Base-by-base conservation (phyloP, 164 flowering plant species). In the Nymphaea colorata region DNA sequence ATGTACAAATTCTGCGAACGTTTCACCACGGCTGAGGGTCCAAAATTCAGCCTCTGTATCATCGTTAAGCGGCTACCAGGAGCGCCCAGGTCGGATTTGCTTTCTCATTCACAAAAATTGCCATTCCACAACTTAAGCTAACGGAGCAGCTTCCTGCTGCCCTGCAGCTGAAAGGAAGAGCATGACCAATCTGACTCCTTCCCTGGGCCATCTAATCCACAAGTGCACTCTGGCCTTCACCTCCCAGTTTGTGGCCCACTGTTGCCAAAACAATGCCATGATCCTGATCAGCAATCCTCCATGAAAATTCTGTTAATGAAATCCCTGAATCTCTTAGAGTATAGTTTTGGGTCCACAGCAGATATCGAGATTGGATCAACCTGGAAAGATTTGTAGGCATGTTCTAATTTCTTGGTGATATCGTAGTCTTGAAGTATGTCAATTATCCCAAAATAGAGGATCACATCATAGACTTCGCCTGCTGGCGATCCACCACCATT, bases 341-440 rank as follows among this genome's bases (percentile, higher is more conserved):
- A 90, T 15, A 85, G 89, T 73, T 90, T 90, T 1, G 97, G 97
- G 72, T 88, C 97, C 11, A 90, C 97, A 4, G 97, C 94, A 15
- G 94, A 88, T 67, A 90, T 90, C 5, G 94, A 90, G 57, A 82
- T 71, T 2, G 97, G 88, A 68, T 88, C 90, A 2, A 73, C 97
- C 69, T 90, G 97, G 41, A 88, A 71, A 42, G 97, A 90, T 67
- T 90, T 90, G 82, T 90, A 90, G 4, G 94, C 94, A 76, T 90
- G 97, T 74, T 90, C 97, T 42, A 90, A 77, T 76, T 86, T 88
- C 70, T 72, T 72, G 67, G 67, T 72, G 62, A 72, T 72, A 45
- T 72, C 74, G 41, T 72, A 72, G 67, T 76, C 92, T 82, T 42
- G 94, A 90, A 64, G 96, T 86, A 73, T 73, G 72, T 73, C 73